Percentiles rank a stretch among this genome's conserved stretches.
Evolutionary conservation across 1,284 basidiomycete species (phyloP).

Genomic region (Puccinia horiana): DNA sequence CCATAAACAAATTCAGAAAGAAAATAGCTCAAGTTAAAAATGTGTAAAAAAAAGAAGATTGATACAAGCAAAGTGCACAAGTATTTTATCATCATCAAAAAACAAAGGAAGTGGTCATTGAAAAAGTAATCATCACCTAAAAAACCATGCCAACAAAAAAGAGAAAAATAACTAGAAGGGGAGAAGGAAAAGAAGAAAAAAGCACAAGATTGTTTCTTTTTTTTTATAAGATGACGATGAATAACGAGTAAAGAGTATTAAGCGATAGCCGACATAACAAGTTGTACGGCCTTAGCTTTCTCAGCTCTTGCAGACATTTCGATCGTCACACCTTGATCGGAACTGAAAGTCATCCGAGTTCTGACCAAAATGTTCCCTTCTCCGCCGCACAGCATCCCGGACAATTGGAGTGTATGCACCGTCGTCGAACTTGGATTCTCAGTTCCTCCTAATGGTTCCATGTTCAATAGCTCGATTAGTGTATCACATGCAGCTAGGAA

Average conservation of each 20-base stretch:
- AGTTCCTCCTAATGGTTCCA: conserved; percentile 91
- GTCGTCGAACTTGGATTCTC: conserved; percentile 77
- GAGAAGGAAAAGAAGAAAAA: background rate
- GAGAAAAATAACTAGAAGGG: background rate
- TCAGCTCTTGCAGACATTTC: conserved; percentile 92
- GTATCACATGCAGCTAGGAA: conserved; percentile 81
- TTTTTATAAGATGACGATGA: background rate
- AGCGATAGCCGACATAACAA: conserved; percentile 83
- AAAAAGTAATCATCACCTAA: too few relatives aligned
- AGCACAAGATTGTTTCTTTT: background rate
- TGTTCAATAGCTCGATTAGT: conserved; percentile 87
- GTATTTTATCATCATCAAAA: too few relatives aligned
- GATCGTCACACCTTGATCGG: conserved; percentile 88
- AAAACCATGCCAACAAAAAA: too few relatives aligned
- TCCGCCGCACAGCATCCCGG: conserved; percentile 71
- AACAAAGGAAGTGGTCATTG: too few relatives aligned
- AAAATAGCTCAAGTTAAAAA: too few relatives aligned
- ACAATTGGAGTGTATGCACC: conserved; percentile 91
- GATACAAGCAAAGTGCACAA: too few relatives aligned
- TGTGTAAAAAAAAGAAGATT: too few relatives aligned
- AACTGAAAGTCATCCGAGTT: conserved; percentile 90
- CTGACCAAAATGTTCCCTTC: conserved; percentile 90
- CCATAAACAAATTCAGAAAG: too few relatives aligned
- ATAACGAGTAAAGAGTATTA: conserved; percentile 37
- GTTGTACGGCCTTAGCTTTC: conserved; percentile 76